Evolutionary conservation across 1,139 yeast genomes (phyloP), one percentile per base, ranked within the genome.

Genomic region (Saccharomyces hybrid): DNA sequence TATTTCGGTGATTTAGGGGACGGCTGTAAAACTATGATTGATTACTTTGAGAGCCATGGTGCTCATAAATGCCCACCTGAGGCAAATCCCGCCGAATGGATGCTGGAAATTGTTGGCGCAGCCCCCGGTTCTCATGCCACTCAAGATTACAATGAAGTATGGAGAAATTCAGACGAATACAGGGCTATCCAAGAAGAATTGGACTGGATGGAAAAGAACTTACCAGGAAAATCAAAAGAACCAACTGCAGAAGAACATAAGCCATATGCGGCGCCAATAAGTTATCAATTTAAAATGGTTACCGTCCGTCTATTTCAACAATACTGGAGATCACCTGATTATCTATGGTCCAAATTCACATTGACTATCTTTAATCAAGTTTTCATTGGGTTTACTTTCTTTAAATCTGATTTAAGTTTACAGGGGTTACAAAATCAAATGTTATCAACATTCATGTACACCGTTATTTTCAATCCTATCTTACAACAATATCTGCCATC

Each of bases 31-130:
- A 76, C 80, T 4, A 75, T 87, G 70, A 81, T 84, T 53, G 70
- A 79, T 58, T 87, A 87, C 71, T 87, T 87, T 67, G 95, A 86
- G 69, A 68, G 71, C 16, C 72, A 86, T 62, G 93, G 93, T 48
- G 84, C 90, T 31, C 81, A 81, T 50, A 70, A 70, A 51, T 84
- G 87, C 68, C 88, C 89, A 8, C 73, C 76, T 21, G 79, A 78
- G 51, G 89, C 87, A 11, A 86, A 86, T 64, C 93, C 91, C 8
- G 91, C 91, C 4, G 93, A 86, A 68, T 86, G 89, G 89, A 86
- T 86, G 88, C 74, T 86, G 63, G 84, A 82, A 60, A 87, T 84
- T 55, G 84, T 85, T 66, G 90, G 90, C 55, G 90, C 90, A 46
- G 91, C 90, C 29, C 90, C 91, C 4, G 90, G 89, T 29, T 79